Base-by-base conservation (phyloP, 805 yeast genomes). In the Blastobotrys attinorum region DNA sequence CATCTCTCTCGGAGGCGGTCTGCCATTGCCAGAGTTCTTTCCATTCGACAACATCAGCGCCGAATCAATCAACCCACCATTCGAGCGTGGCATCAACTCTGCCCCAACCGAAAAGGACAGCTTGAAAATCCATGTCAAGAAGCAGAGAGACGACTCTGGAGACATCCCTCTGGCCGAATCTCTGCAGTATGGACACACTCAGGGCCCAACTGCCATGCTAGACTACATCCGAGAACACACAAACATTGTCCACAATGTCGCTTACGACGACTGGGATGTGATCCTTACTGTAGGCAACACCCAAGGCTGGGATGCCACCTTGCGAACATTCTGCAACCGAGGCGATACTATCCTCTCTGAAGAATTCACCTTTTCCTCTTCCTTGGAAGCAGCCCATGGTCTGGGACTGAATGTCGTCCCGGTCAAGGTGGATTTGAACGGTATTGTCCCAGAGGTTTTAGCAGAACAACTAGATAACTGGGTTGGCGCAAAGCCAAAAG, bases 1-100 rank as follows among this genome's bases (percentile, higher is more conserved):
- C 59, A 79, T 87, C 45, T 89, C 88, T 60, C 75, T 90, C 44
- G 97, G 97, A 44, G 98, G 97, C 56, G 98, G 98, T 5, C 75
- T 90, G 55, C 98, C 98, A 11, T 68, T 86, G 61, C 69, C 96
- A 21, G 90, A 83, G 50, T 83, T 85, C 65, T 90, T 90, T 75
- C 97, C 98, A 36, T 86, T 90, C 75, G 86, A 88, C 56, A 76
- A 78, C 52, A 62, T 90, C 46, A 61, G 72, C 18, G 81, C 83
- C 11, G 77, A 76, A 44, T 70, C 87, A 4, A 58, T 60, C 38
- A 59, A 55, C n/a, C 95, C 96, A 45, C 94, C 95, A 1, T 90
- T 88, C 61, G 57, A 69, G 11, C 71, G 77, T 22, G 96, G 96
- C 44, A 83, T 86, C 49, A 52, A 52, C 31, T 52, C 58, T 35